Base-by-base conservation (phyloP, 1,284 basidiomycete species). In the Wallemia ichthyophaga region DNA sequence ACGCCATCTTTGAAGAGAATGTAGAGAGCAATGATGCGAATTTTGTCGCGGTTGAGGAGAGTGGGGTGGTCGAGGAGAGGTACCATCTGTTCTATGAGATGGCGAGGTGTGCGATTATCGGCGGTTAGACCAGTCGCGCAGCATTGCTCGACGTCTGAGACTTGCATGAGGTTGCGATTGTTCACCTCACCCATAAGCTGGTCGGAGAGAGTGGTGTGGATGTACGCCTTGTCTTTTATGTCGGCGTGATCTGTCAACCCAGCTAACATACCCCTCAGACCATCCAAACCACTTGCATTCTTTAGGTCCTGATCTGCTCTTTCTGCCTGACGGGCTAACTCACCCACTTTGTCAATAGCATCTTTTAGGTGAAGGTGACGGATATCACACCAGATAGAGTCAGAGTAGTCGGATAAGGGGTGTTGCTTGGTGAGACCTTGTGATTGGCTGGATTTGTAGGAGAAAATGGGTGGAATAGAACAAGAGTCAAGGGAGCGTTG, bases 211-310 rank as follows among this genome's bases (percentile, higher is more conserved):
- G 26, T 25, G 23, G 23, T 25, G 15, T 26, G 26, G 13, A 25
- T 26, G 7, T 21, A 23, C 19, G 28, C 53, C 76, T 89, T 88
- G 68, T 98, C 91, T 64, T 92, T 80, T 65, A 87, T 85, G 63
- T 92, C 86, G 70, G 94, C 86, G 68, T 88, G 94, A 69, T 96
- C 88, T 1, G 92, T 91, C 61, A 99, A 69, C 65, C 75, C 85
- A 23, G 94, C 94, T 54, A 99, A 75, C 92, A 98, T 95, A 67
- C 98, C 92, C 69, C 95, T 94, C 84, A 99, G 91, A 70, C 95
- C 91, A 67, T 89, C 91, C 60, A 99, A 72, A 65, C 79, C 91
- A 57, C 83, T 83, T 17, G 81, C 82, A 82, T 81, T 78, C 66
- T 83, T 80, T 70, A 92, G 94, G 0, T 86, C 88, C 1, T 85